These are phyloP conservation scores for Aspergillus diversus DNA, from an alignment of 495 filamentous ascomycete genomes.

Conservation along the genomic window DNA sequence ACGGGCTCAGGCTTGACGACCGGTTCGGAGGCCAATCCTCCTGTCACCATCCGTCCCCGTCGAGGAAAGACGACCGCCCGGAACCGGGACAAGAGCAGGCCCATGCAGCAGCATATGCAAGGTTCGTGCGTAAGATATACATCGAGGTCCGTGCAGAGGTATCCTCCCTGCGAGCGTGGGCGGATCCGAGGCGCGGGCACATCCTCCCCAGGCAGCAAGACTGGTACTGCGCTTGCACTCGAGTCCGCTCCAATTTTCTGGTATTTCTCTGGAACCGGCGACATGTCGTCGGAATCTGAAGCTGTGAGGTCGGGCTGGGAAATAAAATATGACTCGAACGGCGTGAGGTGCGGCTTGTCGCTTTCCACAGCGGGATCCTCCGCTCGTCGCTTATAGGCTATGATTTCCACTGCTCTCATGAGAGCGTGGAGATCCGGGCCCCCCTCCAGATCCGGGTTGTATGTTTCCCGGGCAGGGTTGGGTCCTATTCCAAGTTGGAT, in stretches of 20 bases:
- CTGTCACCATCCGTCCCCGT: conserved; percentile 44
- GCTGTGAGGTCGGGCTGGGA: conserved; percentile 24
- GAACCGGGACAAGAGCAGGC: conserved; percentile 88
- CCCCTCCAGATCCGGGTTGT: conserved; percentile 50
- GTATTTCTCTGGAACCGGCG: conserved; percentile 26
- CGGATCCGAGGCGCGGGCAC: conserved; percentile 36
- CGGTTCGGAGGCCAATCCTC: conserved; percentile 47
- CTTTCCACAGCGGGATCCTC: conserved; percentile 16
- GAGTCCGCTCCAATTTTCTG: conserved; percentile 23
- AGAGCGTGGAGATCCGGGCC: conserved; percentile 82
- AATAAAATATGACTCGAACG: conserved; percentile 44
- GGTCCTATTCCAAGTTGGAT: conserved; percentile 28
- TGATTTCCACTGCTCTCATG: conserved; percentile 85
- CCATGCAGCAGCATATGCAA: conserved; percentile 96
- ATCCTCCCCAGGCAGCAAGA: background rate
- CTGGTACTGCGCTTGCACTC: conserved; percentile 11
- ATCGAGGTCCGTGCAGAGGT: conserved; percentile 89
- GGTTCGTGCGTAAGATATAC: conserved; percentile 94
- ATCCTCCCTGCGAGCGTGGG: conserved; percentile 67
- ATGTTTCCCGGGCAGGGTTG: conserved; percentile 35
- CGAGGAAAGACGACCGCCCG: conserved; percentile 76
- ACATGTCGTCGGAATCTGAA: conserved; percentile 6
- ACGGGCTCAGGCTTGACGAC: conserved; percentile 26
- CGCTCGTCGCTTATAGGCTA: conserved; percentile 67
- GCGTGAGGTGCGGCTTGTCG: conserved; percentile 30